phyloP scores from a whole-genome alignment of 768 basidiomycete species.

The Suillus hirtellus region DNA sequence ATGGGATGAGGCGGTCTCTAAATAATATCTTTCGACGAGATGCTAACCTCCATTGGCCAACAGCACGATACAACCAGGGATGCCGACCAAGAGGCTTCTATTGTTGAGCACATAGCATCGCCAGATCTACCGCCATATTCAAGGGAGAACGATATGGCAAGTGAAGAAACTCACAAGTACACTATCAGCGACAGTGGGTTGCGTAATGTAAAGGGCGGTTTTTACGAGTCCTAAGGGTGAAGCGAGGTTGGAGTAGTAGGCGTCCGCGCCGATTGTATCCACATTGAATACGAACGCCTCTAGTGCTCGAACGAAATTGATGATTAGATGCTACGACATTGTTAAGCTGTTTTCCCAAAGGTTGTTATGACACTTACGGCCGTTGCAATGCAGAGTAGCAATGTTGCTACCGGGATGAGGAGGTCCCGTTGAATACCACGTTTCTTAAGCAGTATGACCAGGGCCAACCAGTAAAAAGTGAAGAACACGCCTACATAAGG shows the following conservation, averaged over 20 bases:
- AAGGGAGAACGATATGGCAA: not conserved
- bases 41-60: not conserved
- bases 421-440: not conserved
- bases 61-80: not conserved
- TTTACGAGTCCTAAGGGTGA: not conserved
- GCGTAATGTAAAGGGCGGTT: not conserved
- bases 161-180: not conserved
- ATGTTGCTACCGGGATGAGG: not conserved
- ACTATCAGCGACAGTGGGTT: not conserved
- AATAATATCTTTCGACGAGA: not conserved
- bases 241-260: not conserved
- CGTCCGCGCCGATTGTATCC: not conserved
- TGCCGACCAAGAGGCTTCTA: not conserved
- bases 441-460: too few species aligned
- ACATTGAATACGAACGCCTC: not conserved
- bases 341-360: not conserved
- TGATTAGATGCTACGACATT: not conserved
- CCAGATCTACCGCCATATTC: not conserved
- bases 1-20: not conserved
- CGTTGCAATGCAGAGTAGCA: conserved; percentile 1
- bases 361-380: not conserved
- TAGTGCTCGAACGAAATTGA: not conserved
- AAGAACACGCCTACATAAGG: not conserved
- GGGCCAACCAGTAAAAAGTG: not conserved
- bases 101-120: not conserved